These are phyloP conservation scores for Babesia ovis DNA, from an alignment of 169 alveolate genomes.

Conservation along the genomic window DNA sequence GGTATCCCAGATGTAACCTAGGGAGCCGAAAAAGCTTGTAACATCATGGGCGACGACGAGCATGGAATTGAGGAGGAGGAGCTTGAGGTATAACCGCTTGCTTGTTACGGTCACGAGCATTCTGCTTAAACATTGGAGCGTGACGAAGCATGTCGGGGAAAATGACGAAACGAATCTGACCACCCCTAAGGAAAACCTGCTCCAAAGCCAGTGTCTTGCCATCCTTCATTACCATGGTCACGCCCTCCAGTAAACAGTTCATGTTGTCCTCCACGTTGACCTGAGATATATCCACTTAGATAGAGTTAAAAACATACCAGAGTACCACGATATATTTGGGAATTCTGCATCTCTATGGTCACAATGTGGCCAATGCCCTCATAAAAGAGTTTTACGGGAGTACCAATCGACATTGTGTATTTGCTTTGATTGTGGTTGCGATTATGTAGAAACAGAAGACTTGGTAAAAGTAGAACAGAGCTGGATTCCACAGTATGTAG, in stretches of 20 bases:
- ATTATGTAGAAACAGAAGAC: too few relatives aligned
- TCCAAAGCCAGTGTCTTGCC: constrained; percentile 93
- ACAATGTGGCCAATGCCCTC: constrained; percentile 98
- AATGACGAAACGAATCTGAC: constrained; percentile 93
- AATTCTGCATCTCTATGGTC: constrained; percentile 95
- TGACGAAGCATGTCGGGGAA: constrained; percentile 98
- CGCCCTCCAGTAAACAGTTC: constrained; percentile 97
- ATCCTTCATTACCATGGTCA: constrained; percentile 93
- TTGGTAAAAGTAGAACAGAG: too few relatives aligned
- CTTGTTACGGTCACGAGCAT: constrained; percentile 60
- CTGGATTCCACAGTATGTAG: too few relatives aligned
- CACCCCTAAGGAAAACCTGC: constrained; percentile 92
- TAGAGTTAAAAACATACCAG: constrained; percentile 84
- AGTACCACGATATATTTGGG: constrained; percentile 94
- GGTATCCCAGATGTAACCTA: too few relatives aligned
- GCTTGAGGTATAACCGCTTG: constrained; percentile 57
- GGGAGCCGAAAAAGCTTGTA: too few relatives aligned
- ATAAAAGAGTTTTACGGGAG: constrained; percentile 95
- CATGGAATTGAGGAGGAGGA: constrained; percentile 21
- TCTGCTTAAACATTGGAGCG: constrained; percentile 97
- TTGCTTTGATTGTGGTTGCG: not conserved
- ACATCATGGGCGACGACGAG: not conserved
- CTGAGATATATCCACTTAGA: constrained; percentile 8
- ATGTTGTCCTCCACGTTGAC: constrained; percentile 93
- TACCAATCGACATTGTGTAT: constrained; percentile 89